These are phyloP conservation scores for Colletotrichum karsti DNA, from an alignment of 2,329 filamentous ascomycete species.

Conservation along the genomic window DNA sequence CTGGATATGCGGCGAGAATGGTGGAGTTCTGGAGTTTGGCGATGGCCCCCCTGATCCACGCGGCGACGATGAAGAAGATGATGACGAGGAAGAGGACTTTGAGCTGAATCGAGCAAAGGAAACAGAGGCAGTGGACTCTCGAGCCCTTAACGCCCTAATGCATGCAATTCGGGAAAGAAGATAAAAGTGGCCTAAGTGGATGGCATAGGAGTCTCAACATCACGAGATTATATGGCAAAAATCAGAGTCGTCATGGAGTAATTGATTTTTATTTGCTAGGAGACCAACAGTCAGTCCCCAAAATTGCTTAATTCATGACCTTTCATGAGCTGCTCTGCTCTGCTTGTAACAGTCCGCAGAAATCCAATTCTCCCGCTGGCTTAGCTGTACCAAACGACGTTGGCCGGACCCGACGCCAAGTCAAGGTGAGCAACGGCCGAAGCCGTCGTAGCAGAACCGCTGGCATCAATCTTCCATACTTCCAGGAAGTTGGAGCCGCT, in stretches of 20 bases:
- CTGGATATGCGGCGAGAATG: not conserved
- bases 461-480: slow-evolving; percentile 40
- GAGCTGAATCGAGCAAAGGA: not conserved
- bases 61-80: too few species aligned
- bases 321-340: too few species aligned
- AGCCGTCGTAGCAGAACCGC: slow-evolving; percentile 9
- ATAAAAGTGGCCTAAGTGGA: too few species aligned
- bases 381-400: slow-evolving; percentile 23
- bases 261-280: too few species aligned
- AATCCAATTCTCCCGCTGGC: not conserved
- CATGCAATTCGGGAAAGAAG: not conserved
- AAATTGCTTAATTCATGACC: too few species aligned
- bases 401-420: slow-evolving; percentile 2
- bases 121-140: not conserved
- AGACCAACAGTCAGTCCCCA: too few species aligned
- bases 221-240: too few species aligned
- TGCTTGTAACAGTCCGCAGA: too few species aligned
- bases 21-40: not conserved
- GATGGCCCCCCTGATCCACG: not conserved
- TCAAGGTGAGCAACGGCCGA: slow-evolving; percentile 2
- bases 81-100: not conserved
- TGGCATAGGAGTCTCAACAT: too few species aligned
- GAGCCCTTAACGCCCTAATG: not conserved
- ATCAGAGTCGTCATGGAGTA: too few species aligned
- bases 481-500: slow-evolving; percentile 43